Percentiles rank a stretch among this genome's conserved stretches.
Conservation (phyloP, 352 stramenopile species). For the Pythium brachiatum region DNA sequence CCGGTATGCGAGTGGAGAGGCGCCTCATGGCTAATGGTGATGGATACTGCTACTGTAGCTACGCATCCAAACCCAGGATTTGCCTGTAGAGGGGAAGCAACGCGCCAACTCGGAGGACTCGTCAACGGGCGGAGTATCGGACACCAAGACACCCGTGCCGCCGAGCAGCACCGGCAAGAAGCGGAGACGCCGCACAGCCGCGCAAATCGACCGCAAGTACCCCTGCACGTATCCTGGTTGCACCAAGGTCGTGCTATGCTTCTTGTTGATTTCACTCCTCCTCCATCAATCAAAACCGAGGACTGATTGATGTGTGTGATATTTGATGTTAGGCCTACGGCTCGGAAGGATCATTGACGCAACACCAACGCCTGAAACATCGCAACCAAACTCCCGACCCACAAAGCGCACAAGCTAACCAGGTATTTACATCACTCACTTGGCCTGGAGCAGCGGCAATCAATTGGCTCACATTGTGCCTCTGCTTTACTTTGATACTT, state of each 20-base stretch:
- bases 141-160: slow-evolving; percentile 33
- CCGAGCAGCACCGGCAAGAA: slow-evolving; percentile 65
- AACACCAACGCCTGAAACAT: slow-evolving; percentile 82
- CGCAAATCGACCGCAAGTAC: slow-evolving; percentile 83
- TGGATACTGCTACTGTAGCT: slow-evolving; percentile 30
- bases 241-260: slow-evolving; percentile 44
- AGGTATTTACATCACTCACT: slow-evolving; percentile 7
- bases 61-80: slow-evolving; percentile 53
- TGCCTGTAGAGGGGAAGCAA: slow-evolving; percentile 27
- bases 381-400: slow-evolving; percentile 28
- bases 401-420: slow-evolving; percentile 20
- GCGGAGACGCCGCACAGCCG: slow-evolving; percentile 59
- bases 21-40: slow-evolving; percentile 1
- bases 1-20: slow-evolving; percentile 4
- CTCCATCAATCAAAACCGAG: not conserved
- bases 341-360: slow-evolving; percentile 73
- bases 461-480: not conserved
- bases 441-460: not conserved
- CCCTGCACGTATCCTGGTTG: slow-evolving; percentile 57
- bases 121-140: slow-evolving; percentile 9
- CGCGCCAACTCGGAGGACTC: slow-evolving; percentile 25
- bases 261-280: not conserved
- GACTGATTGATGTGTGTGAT: slow-evolving; percentile 6
- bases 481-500: not conserved
- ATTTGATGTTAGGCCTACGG: slow-evolving; percentile 55